phyloP scores from a whole-genome alignment of 371 early-diverging fungal species.

The Saksenaea vasiformis region DNA sequence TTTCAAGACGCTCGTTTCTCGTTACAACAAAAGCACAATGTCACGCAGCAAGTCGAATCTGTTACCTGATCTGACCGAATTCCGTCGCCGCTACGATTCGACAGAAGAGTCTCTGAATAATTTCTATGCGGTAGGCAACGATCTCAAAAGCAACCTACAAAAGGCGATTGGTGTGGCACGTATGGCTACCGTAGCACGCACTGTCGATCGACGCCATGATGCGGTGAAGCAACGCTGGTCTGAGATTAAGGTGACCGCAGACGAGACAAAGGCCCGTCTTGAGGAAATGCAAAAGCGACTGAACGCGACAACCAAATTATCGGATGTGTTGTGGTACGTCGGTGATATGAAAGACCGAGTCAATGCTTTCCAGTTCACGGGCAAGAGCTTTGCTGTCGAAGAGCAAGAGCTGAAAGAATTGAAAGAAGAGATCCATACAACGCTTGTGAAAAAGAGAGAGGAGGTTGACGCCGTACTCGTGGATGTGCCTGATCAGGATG shows the following conservation, averaged over 20 bases:
- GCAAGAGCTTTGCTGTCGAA: conserved; percentile 41
- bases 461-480: conserved; percentile 35
- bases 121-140: conserved; percentile 27
- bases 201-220: conserved; percentile 36
- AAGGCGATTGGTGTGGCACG: conserved; percentile 20
- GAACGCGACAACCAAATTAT: conserved; percentile 32
- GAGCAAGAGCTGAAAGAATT: conserved; percentile 43
- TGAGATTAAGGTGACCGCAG: conserved; percentile 33
- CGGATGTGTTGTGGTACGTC: conserved; percentile 45
- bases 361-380: conserved; percentile 41
- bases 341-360: conserved; percentile 42
- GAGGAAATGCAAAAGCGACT: conserved; percentile 40
- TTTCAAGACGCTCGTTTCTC: conserved; percentile 27
- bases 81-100: conserved; percentile 32
- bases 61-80: conserved; percentile 37
- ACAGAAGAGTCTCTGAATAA: conserved; percentile 31
- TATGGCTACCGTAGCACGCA: conserved; percentile 22
- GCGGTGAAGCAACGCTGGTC: conserved; percentile 36
- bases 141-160: conserved; percentile 27
- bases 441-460: conserved; percentile 25
- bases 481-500: conserved; percentile 27
- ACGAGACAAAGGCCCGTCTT: conserved; percentile 36
- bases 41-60: conserved; percentile 24
- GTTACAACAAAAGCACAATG: conserved; percentile 22
- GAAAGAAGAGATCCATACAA: conserved; percentile 36